Evolutionary conservation across 208 protist species (phyloP).

Genomic region (Hexamita inflata): DNA sequence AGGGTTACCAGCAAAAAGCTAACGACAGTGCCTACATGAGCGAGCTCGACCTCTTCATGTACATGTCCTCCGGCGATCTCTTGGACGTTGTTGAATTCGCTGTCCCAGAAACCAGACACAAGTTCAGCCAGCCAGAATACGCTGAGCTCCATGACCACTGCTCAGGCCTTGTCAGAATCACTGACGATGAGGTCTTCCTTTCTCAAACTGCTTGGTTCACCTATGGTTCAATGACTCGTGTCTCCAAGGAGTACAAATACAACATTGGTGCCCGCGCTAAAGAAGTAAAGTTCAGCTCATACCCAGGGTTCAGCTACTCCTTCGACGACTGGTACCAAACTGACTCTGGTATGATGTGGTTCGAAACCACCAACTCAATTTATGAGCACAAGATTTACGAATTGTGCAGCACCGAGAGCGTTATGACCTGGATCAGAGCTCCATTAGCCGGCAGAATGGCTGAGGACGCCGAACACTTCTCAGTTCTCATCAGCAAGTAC

Average conservation of each 20-base stretch:
- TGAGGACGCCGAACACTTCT: constrained; percentile 50
- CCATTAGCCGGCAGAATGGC: constrained; percentile 30
- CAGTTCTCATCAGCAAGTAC: constrained; percentile 51
- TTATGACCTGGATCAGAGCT: constrained; percentile 31
- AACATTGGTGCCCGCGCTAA: neutral
- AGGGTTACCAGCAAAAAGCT: neutral
- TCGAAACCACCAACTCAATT: constrained; percentile 45
- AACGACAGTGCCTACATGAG: neutral
- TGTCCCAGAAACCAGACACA: neutral
- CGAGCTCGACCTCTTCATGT: constrained; percentile 11
- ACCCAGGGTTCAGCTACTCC: constrained; percentile 37
- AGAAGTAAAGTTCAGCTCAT: constrained; percentile 31
- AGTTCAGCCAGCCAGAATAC: neutral
- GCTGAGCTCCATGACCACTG: neutral
- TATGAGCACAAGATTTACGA: constrained; percentile 47
- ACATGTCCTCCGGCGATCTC: constrained; percentile 8
- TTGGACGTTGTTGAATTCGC: constrained; percentile 15
- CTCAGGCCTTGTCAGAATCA: neutral
- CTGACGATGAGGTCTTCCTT: constrained; percentile 3
- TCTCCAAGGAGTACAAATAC: constrained; percentile 25
- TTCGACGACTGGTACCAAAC: constrained; percentile 39
- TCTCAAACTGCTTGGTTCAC: constrained; percentile 33
- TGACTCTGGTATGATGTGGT: neutral
- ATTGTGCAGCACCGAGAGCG: constrained; percentile 41
- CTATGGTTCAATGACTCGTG: constrained; percentile 31